Base-by-base conservation (phyloP, 192 early-diverging fungal genomes). In the Coemansia sp. region DNA sequence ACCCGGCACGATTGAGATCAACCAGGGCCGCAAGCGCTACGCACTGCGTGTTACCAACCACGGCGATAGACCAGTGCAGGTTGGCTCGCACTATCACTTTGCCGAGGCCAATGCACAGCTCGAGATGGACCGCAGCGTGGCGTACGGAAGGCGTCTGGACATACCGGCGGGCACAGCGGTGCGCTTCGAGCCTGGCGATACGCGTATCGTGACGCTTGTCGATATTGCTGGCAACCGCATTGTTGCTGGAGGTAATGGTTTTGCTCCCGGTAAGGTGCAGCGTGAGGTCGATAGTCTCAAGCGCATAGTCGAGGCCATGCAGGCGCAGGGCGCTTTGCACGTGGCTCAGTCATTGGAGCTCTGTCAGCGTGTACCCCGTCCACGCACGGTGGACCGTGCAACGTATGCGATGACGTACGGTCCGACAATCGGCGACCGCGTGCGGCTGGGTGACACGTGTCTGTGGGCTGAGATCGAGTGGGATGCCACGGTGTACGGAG, bases 81-180 rank as follows among this genome's bases (percentile, higher is more conserved):
- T 97, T 33, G 95, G 95, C 10, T 93, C 90, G 5, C 95, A 98
- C 76, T 98, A 87, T 67, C 95, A 98, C 57, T 91, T 98, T 59
- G 91, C 95, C 46, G 95, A 98, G 68, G 79, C 87, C 28, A 98
- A 98, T 64, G 77, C 85, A 7, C 46, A 53, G 23, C 74, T 98
- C 14, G 48, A 61, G 43, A 95, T 98, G 78, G 93, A 96, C 74
- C 87, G 95, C 11, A 62, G 55, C 0, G 57, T 86, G 3, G 82
- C 93, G 2, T 96, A 95, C 58, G 95, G 94, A 2, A 78, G 81
- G 44, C 79, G 93, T 11, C 76, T 98, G 10, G 91, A 96, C 65
- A 93, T 98, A 46, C 89, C 94, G 0, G 91, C 93, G 5, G 95
- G 95, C 27, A 89, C 93, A 0, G 92, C 94, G 8, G 84, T 95